Conservation (phyloP, 805 yeast genomes). For the Schwanniomyces vanrijiae region DNA sequence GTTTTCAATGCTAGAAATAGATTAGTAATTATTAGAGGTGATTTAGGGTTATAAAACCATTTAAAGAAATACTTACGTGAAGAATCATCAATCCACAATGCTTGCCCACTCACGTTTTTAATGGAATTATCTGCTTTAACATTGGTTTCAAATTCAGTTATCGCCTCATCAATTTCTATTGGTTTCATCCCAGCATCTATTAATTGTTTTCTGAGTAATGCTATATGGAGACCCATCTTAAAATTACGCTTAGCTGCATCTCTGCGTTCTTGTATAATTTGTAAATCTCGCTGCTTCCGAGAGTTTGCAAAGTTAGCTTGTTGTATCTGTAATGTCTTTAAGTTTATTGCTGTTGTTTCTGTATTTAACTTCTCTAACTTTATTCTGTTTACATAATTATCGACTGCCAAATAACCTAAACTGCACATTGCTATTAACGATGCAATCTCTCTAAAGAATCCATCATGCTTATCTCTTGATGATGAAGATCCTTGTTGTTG, state of each 20-base stretch:
- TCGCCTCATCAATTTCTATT: slow-evolving; percentile 50
- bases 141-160: slow-evolving; percentile 54
- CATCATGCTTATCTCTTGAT: slow-evolving; percentile 1
- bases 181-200: slow-evolving; percentile 60
- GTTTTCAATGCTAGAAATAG: slow-evolving; percentile 36
- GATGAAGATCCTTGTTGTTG: neutral
- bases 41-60: too few species aligned
- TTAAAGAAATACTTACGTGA: slow-evolving; percentile 25
- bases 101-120: slow-evolving; percentile 54
- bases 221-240: slow-evolving; percentile 68
- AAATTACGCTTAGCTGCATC: slow-evolving; percentile 47
- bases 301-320: slow-evolving; percentile 52
- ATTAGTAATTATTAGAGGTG: slow-evolving; percentile 15
- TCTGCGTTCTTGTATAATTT: slow-evolving; percentile 52
- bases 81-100: slow-evolving; percentile 60
- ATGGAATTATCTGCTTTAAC: slow-evolving; percentile 59
- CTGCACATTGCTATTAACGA: slow-evolving; percentile 43
- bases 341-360: slow-evolving; percentile 37
- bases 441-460: slow-evolving; percentile 35
- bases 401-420: slow-evolving; percentile 50
- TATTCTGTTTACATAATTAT: slow-evolving; percentile 46
- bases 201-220: slow-evolving; percentile 61
- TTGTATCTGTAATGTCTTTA: slow-evolving; percentile 38
- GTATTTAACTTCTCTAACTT: slow-evolving; percentile 33
- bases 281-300: slow-evolving; percentile 52